Base-by-base conservation (phyloP, 2,329 filamentous ascomycete genomes). In the Diaporthe aspalathi region DNA sequence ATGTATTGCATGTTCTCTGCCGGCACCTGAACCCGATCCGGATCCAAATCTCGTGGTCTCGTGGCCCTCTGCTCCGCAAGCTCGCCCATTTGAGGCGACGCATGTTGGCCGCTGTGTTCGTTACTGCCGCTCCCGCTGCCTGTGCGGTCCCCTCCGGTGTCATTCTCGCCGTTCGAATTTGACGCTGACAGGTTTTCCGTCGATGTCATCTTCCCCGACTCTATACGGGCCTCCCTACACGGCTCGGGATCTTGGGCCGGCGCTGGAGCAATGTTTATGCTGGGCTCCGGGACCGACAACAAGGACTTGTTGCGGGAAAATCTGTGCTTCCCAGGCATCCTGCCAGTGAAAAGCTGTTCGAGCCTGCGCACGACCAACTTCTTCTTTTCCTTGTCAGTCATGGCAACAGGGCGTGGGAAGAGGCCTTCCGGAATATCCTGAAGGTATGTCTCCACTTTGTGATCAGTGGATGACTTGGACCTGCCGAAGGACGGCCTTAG, bases 261-360 rank as follows among this genome's bases (percentile, higher is more conserved):
- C 27, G 62, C 70, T 12, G 70, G 70, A 49, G 71, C 68, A 1
- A 53, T 32, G 43, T 56, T n/a, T 69, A 73, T 53, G 68, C 50
- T 8, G 60, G 65, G 60, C n/a, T 71, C 69, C n/a, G 62, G 20
- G 5, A 22, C 35, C 50, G 45, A 38, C 27, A 65, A 14, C 16
- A 65, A 14, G n/a, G 43, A 22, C 45, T 65, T 65, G 45, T 50
- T 65, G 45, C 68, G 68, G 9, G 49, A 29, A 52, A 53, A 32
- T 24, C 50, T 72, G 38, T 53, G 5, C 45, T 47, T 71, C 14
- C 83, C 83, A 5, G 79, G 80, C 22, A 86, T 84, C 77, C 91
- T 93, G 3, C 94, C 94, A 0, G 93, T 94, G 73, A 96, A 97
- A 1, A 97, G 85, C 74, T 95, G 92, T 77, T 97, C 94, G 7